Percentiles rank a stretch among this genome's conserved stretches.
These are phyloP conservation scores for Lachnum nothofagi DNA, from an alignment of 2,329 filamentous ascomycete genomes.

Conservation along the genomic window DNA sequence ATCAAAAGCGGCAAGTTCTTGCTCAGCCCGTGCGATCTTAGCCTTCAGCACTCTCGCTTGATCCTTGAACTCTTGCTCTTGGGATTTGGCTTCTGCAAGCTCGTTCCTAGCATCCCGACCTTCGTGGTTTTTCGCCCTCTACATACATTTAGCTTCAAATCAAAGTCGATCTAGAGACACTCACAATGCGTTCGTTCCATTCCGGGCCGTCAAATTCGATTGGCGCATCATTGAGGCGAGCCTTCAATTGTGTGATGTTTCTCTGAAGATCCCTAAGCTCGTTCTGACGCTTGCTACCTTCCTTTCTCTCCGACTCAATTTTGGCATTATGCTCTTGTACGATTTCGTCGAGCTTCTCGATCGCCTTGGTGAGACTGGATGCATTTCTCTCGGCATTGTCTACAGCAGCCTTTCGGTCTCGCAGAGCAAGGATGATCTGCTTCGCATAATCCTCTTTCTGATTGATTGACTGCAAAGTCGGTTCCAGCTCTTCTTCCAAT, in stretches of 20 bases:
- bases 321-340: conserved; percentile 38
- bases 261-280: conserved; percentile 48
- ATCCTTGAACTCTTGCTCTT: conserved; percentile 28
- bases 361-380: conserved; percentile 39
- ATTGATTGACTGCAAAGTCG: conserved; percentile 64
- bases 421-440: conserved; percentile 51
- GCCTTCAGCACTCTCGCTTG: conserved; percentile 39
- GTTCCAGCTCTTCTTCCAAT: conserved; percentile 58
- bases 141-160: conserved; percentile 4
- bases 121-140: conserved; percentile 56
- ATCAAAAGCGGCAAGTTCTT: conserved; percentile 55
- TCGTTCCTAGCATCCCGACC: conserved; percentile 46
- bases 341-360: conserved; percentile 40
- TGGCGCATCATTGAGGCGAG: conserved; percentile 56
- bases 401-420: conserved; percentile 50
- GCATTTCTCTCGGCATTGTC: conserved; percentile 49
- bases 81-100: conserved; percentile 30
- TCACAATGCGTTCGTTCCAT: conserved; percentile 69
- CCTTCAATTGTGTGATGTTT: conserved; percentile 59
- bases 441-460: conserved; percentile 63
- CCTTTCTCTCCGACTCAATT: conserved; percentile 48
- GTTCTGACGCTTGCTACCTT: conserved; percentile 44
- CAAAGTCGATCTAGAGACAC: conserved; percentile 30
- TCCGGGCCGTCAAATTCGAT: conserved; percentile 62
- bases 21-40: conserved; percentile 38